A percentile compares a stretch with the other conserved stretches of the same genome.
Evolutionary conservation across 2,329 filamentous ascomycete genomes (phyloP).

Genomic region (Fusarium chaquense): DNA sequence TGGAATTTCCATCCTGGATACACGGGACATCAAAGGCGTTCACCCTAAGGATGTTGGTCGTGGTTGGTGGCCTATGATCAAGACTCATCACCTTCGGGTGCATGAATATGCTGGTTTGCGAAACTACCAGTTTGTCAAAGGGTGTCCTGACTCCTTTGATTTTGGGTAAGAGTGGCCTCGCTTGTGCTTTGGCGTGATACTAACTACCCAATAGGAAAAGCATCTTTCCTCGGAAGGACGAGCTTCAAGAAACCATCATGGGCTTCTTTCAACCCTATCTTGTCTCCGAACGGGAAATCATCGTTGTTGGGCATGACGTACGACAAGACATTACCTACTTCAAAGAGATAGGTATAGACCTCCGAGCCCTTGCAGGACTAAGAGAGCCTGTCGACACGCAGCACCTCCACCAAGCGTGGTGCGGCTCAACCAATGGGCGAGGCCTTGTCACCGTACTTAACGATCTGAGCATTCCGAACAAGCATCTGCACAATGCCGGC

Average conservation of each 20-base stretch:
- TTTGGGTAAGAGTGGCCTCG: slow-evolving; percentile 73
- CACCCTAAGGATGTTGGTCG: slow-evolving; percentile 71
- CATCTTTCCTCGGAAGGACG: slow-evolving; percentile 53
- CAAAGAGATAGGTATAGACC: slow-evolving; percentile 71
- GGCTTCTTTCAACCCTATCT: slow-evolving; percentile 52
- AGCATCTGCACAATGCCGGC: slow-evolving; percentile 84
- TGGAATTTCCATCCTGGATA: slow-evolving; percentile 85
- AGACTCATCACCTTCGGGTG: slow-evolving; percentile 81
- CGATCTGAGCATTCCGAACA: slow-evolving; percentile 71
- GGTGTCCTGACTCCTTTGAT: slow-evolving; percentile 79
- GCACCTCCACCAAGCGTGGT: slow-evolving; percentile 74
- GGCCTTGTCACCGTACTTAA: slow-evolving; percentile 72
- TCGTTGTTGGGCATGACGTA: slow-evolving; percentile 84
- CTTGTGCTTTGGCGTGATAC: not conserved
- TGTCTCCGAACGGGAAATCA: slow-evolving; percentile 62
- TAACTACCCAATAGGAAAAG: slow-evolving; percentile 53
- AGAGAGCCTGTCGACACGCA: slow-evolving; percentile 79
- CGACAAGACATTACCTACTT: slow-evolving; percentile 77
- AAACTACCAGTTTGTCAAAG: slow-evolving; percentile 77
- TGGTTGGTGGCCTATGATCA: slow-evolving; percentile 76
- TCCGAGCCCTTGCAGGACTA: slow-evolving; percentile 64
- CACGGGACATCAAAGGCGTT: slow-evolving; percentile 62
- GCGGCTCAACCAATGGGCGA: slow-evolving; percentile 63
- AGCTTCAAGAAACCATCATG: slow-evolving; percentile 54
- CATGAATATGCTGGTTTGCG: slow-evolving; percentile 73